A percentile compares a stretch with the other conserved stretches of the same genome.
These are phyloP conservation scores for Rhodotorula sp. DNA, from an alignment of 1,284 basidiomycete genomes.

Conservation along the genomic window DNA sequence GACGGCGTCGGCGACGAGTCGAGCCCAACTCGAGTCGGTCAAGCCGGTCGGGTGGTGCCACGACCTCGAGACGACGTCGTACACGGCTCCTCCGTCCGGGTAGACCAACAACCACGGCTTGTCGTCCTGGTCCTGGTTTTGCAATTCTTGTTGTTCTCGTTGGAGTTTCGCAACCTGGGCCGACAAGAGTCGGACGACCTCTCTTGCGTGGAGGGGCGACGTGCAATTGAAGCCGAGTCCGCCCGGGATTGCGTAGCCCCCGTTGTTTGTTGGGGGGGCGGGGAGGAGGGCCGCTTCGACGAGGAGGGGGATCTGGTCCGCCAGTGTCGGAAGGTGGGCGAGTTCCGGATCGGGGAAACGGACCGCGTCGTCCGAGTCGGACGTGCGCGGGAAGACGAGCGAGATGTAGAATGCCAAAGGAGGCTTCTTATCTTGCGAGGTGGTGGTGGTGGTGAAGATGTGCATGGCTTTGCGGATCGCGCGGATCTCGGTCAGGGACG, in stretches of 20 bases:
- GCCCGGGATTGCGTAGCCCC: background rate
- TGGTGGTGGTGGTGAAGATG: constrained; percentile 7
- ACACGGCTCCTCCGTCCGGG: constrained; percentile 39
- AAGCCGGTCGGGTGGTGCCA: constrained; percentile 35
- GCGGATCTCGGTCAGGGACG: constrained; percentile 23
- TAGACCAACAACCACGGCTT: constrained; percentile 38
- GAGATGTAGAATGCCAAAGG: constrained; percentile 28
- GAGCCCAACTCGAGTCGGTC: constrained; percentile 27
- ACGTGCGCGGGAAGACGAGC: constrained; percentile 36
- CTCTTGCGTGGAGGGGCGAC: constrained; percentile 4
- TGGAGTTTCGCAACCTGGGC: background rate
- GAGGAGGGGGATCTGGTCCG: constrained; percentile 8
- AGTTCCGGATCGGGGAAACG: constrained; percentile 26
- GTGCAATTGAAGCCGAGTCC: constrained; percentile 40
- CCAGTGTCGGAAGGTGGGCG: background rate
- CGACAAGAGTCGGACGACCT: constrained; percentile 13
- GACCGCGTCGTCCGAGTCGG: background rate
- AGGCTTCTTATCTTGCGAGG: too few relatives aligned
- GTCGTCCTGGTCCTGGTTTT: background rate
- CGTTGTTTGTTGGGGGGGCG: background rate
- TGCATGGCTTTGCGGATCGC: constrained; percentile 32
- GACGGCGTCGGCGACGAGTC: constrained; percentile 18
- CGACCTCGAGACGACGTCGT: constrained; percentile 32
- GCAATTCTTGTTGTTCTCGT: too few relatives aligned
- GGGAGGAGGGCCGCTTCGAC: constrained; percentile 16